Evolutionary conservation across 441 rosid species (phyloP).

Genomic region (Adansonia gregorii): DNA sequence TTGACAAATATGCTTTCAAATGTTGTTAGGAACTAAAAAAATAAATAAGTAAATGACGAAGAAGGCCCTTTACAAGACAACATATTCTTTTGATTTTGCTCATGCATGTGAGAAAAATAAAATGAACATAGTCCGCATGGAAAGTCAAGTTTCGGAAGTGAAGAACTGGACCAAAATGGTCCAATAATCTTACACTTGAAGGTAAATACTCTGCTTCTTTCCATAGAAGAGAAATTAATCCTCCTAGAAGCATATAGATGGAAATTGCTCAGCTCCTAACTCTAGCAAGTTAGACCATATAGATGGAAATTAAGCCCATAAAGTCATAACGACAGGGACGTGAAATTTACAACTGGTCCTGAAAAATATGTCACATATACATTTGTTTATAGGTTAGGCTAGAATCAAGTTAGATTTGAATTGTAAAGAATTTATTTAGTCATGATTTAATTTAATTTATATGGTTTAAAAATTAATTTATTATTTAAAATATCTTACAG

Average conservation of each 20-base stretch:
- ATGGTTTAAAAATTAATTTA: too few relatives aligned
- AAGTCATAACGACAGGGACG: too few relatives aligned
- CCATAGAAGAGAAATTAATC: background rate
- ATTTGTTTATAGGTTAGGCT: too few relatives aligned
- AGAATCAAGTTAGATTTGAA: too few relatives aligned
- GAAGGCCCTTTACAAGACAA: background rate
- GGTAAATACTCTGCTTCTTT: background rate
- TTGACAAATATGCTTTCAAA: background rate
- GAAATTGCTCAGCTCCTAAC: background rate
- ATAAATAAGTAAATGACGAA: constrained; percentile 1
- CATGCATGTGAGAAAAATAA: constrained; percentile 1
- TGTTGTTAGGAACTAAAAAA: background rate
- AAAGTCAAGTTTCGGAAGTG: constrained; percentile 4
- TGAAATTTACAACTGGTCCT: too few relatives aligned
- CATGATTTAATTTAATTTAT: too few relatives aligned
- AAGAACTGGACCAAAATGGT: background rate
- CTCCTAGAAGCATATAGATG: background rate
- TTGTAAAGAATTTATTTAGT: too few relatives aligned
- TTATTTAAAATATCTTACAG: too few relatives aligned
- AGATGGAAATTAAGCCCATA: background rate
- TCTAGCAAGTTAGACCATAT: background rate
- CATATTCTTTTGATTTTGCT: background rate
- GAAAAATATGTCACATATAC: too few relatives aligned
- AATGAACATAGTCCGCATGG: background rate
- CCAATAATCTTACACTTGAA: background rate